Evolutionary conservation across 1,284 basidiomycete genomes (phyloP), one percentile per base, ranked within the genome.

Genomic region (Moesziomyces sp.): DNA sequence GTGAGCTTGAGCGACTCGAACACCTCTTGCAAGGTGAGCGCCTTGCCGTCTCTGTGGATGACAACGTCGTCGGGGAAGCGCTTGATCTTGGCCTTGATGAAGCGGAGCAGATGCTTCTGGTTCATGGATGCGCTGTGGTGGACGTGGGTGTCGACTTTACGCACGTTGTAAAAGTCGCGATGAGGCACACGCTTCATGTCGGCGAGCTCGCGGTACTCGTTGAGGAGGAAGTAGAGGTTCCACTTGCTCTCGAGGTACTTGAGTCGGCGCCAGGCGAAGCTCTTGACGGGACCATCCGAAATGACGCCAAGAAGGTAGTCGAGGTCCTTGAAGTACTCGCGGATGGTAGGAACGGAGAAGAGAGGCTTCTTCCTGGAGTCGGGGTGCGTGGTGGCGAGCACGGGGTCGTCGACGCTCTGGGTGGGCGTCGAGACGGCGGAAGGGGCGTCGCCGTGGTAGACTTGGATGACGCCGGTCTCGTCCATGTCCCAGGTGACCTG

Each of bases 101-200:
- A 99, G 6, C 97, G 94, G 24, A 99, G 87, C n/a, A 99, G 86
- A 86, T 99, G 97, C 86, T 99, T 99, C 85, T 99, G 97, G 85
- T 99, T 99, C 96, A 99, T 98, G 84, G 92, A 92, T 57, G 95
- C 97, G 11, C 94, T 97, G 85, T 99, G 94, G 82, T 99, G 97
- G 21, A 99, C 93, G 85, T 99, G 96, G 10, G 97, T 99, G 84
- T 98, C 96, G 65, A 99, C 84, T 84, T 99, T 99, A 49, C 96
- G 91, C 44, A 95, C 88, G 83, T 99, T 99, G 87, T 99, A 99
- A 81, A 99, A 98, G 86, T 99, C 97, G 76, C 95, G 94, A 71
- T 86, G 86, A 19, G 85, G 83, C 2, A 86, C 86, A 5, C 85
- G 92, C 88, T 99, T 99, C 93, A 99, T 97, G 80, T 96, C 94